These are phyloP conservation scores for Uromyces viciae-fabae DNA, from an alignment of 1,284 basidiomycete species.

Conservation along the genomic window DNA sequence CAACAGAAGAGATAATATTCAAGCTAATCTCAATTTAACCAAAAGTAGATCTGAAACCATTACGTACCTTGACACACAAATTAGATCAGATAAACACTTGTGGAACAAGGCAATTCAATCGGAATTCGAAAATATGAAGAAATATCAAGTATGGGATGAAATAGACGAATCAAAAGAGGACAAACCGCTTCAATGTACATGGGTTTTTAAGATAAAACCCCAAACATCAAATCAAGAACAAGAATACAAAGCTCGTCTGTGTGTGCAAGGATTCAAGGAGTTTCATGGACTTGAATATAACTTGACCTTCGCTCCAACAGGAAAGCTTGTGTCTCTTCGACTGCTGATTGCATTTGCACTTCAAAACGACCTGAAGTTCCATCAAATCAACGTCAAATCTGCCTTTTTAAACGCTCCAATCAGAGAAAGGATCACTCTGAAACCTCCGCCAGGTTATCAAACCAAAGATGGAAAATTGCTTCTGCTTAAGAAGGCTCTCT, in stretches of 20 bases:
- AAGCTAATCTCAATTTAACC: no score
- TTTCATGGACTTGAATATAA: not conserved
- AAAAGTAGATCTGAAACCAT: no score
- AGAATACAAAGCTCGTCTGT: conserved; percentile 3
- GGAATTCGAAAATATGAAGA: not conserved
- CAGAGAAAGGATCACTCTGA: not conserved
- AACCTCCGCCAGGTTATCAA: not conserved
- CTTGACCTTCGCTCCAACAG: not conserved
- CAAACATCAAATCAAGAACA: not conserved
- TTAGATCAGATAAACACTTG: not conserved
- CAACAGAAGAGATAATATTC: no score
- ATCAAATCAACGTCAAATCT: not conserved
- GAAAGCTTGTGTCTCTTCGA: not conserved
- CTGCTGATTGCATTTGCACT: not conserved
- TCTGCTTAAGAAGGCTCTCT: not conserved
- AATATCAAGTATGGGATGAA: not conserved
- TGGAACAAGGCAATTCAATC: not conserved
- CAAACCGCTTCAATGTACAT: not conserved
- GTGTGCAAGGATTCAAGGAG: not conserved
- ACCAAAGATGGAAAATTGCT: not conserved
- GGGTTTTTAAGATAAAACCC: conserved; percentile 5
- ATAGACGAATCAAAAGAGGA: not conserved
- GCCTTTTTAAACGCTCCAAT: conserved; percentile 8
- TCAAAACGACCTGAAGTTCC: not conserved
- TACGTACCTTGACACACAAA: not conserved